Evolutionary conservation across 2,329 filamentous ascomycete genomes (phyloP).

Genomic region (Alternaria solani): DNA sequence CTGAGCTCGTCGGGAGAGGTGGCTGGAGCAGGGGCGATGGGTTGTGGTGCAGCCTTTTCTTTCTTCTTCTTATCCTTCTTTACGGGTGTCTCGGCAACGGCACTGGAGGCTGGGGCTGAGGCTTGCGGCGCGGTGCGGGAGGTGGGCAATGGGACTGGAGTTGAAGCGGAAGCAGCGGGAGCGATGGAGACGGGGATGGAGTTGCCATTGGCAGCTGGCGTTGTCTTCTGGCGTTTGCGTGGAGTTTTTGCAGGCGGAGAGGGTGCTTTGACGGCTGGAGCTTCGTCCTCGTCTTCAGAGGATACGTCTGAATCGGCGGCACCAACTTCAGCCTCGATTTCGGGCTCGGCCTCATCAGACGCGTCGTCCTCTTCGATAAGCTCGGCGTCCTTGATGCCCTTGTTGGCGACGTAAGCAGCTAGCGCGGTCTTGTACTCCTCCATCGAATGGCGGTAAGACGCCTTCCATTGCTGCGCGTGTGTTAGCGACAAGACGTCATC

Average conservation of each 20-base stretch:
- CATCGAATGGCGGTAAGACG: conserved; percentile 62
- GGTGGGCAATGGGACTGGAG: conserved; percentile 39
- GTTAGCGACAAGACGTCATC: not conserved
- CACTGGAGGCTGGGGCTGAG: conserved; percentile 18
- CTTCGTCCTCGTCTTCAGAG: conserved; percentile 44
- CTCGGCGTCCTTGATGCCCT: conserved; percentile 51
- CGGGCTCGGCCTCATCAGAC: conserved; percentile 32
- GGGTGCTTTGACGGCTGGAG: conserved; percentile 42
- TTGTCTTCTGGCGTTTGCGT: conserved; percentile 52
- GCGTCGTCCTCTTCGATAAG: conserved; percentile 52
- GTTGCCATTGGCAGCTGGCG: conserved; percentile 36
- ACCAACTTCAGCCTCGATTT: conserved; percentile 45
- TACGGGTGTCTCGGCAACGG: conserved; percentile 28
- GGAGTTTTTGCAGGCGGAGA: conserved; percentile 49
- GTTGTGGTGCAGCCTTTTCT: conserved; percentile 34
- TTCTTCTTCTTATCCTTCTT: conserved; percentile 50
- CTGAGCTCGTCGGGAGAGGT: conserved; percentile 33
- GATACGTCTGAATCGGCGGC: conserved; percentile 54
- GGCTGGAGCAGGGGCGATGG: conserved; percentile 39
- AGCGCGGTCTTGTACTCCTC: conserved; percentile 65
- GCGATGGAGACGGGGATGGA: conserved; percentile 24
- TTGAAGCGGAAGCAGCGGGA: conserved; percentile 24
- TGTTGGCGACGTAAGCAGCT: conserved; percentile 63
- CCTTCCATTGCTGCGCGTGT: conserved; percentile 45
- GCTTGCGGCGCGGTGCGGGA: conserved; percentile 23